These are phyloP conservation scores for Nigrospora osmanthi DNA, from an alignment of 2,329 filamentous ascomycete genomes.

Conservation along the genomic window DNA sequence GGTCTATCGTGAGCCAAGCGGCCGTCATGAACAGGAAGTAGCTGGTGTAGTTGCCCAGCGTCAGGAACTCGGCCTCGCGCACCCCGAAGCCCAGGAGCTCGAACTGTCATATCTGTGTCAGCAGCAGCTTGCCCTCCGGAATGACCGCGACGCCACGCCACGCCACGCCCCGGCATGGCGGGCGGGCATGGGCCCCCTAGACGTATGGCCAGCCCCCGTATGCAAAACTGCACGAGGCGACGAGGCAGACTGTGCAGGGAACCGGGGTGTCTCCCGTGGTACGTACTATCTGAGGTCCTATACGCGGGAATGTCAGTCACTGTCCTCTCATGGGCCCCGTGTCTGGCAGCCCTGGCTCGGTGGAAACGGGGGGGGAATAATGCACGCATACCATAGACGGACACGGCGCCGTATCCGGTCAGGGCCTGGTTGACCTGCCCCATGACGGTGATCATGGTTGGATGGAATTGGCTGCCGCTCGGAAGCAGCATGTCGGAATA, in stretches of 20 bases:
- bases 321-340: too few relatives aligned
- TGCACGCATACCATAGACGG: slow-evolving; percentile 40
- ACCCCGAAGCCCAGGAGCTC: slow-evolving; percentile 49
- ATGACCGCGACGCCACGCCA: too few relatives aligned
- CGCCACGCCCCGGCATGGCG: too few relatives aligned
- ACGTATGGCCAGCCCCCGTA: too few relatives aligned
- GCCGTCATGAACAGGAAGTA: slow-evolving; percentile 56
- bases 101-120: slow-evolving; percentile 23
- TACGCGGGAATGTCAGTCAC: too few relatives aligned
- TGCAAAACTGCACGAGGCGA: too few relatives aligned
- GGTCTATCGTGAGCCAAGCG: slow-evolving; percentile 52
- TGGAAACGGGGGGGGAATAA: slow-evolving; percentile 39
- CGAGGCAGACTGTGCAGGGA: too few relatives aligned
- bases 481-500: slow-evolving; percentile 53
- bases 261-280: too few relatives aligned
- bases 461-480: slow-evolving; percentile 47
- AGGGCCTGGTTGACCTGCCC: slow-evolving; percentile 54
- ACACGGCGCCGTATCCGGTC: slow-evolving; percentile 51
- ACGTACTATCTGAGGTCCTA: too few relatives aligned
- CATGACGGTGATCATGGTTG: slow-evolving; percentile 53
- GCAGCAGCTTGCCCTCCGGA: too few relatives aligned
- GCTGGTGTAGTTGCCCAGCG: slow-evolving; percentile 51
- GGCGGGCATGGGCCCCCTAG: too few relatives aligned
- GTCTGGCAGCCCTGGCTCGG: too few relatives aligned
- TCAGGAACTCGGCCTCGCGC: slow-evolving; percentile 44